Evolutionary conservation across 495 filamentous ascomycete genomes (phyloP).

Genomic region (Lasiosphaeria ovina): DNA sequence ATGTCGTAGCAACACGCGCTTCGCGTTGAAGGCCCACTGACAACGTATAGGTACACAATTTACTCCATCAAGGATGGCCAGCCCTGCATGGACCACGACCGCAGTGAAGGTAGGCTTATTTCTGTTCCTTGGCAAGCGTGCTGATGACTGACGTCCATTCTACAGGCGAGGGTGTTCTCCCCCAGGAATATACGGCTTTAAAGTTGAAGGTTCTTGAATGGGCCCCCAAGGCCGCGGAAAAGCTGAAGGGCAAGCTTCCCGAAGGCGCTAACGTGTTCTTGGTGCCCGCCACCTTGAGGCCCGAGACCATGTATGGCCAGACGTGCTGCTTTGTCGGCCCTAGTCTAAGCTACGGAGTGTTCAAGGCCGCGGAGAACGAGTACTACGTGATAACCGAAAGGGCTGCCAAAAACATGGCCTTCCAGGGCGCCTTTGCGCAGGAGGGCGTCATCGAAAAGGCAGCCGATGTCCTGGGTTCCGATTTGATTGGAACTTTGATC

Average conservation of each 20-base stretch:
- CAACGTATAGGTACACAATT: slow-evolving; percentile 58
- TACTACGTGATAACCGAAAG: slow-evolving; percentile 85
- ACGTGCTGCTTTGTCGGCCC: slow-evolving; percentile 90
- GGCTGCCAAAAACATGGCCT: slow-evolving; percentile 89
- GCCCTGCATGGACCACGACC: slow-evolving; percentile 92
- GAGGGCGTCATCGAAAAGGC: slow-evolving; percentile 64
- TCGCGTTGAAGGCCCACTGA: no score
- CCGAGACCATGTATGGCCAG: slow-evolving; percentile 98
- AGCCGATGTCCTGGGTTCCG: slow-evolving; percentile 64
- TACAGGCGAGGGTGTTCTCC: slow-evolving; percentile 69
- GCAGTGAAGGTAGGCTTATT: slow-evolving; percentile 53
- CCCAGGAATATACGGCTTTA: slow-evolving; percentile 84
- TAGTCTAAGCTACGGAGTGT: slow-evolving; percentile 9
- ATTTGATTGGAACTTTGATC: slow-evolving; percentile 77
- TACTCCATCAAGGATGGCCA: slow-evolving; percentile 85
- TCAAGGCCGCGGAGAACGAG: slow-evolving; percentile 53
- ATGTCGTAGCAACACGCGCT: no score
- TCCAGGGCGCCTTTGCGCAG: slow-evolving; percentile 75
- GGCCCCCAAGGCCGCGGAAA: slow-evolving; percentile 61
- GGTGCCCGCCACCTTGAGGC: slow-evolving; percentile 81
- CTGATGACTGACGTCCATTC: no score
- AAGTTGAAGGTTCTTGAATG: slow-evolving; percentile 84
- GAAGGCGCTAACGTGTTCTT: slow-evolving; percentile 77
- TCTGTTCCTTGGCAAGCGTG: no score
- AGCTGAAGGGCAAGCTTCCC: slow-evolving; percentile 69